A percentile compares a stretch with the other conserved stretches of the same genome.
Evolutionary conservation across 257 asterid species (phyloP).

Genomic region (Solanum sitiens): DNA sequence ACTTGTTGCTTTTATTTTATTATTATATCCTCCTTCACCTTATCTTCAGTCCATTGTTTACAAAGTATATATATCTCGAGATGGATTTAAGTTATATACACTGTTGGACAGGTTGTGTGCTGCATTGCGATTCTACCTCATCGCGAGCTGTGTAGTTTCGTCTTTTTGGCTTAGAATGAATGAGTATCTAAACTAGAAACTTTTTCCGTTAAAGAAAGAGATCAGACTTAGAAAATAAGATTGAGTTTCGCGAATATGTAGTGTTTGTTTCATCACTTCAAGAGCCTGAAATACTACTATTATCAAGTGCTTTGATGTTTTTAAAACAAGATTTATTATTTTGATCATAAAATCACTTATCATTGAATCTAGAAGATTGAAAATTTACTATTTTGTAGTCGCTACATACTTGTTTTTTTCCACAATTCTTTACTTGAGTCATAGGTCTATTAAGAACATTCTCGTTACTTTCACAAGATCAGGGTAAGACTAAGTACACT

Average conservation of each 20-base stretch:
- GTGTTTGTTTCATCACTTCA: not conserved
- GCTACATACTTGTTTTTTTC: not conserved
- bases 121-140: not conserved
- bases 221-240: not conserved
- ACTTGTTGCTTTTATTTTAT: not conserved
- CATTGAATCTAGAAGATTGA: not conserved
- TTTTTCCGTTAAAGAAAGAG: not conserved
- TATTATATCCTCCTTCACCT: not conserved
- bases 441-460: not conserved
- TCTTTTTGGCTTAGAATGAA: not conserved
- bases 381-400: not conserved
- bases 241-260: not conserved
- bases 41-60: not conserved
- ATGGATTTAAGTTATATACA: not conserved
- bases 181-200: not conserved
- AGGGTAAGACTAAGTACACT: not conserved
- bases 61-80: not conserved
- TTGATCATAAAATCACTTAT: not conserved
- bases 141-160: not conserved
- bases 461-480: not conserved
- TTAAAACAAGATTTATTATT: not conserved
- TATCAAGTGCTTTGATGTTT: not conserved
- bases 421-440: not conserved
- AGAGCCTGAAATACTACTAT: not conserved
- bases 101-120: not conserved